A percentile compares a stretch with the other conserved stretches of the same genome.
Conservation (phyloP, 148 eudicot species). For the Cornus florida region DNA sequence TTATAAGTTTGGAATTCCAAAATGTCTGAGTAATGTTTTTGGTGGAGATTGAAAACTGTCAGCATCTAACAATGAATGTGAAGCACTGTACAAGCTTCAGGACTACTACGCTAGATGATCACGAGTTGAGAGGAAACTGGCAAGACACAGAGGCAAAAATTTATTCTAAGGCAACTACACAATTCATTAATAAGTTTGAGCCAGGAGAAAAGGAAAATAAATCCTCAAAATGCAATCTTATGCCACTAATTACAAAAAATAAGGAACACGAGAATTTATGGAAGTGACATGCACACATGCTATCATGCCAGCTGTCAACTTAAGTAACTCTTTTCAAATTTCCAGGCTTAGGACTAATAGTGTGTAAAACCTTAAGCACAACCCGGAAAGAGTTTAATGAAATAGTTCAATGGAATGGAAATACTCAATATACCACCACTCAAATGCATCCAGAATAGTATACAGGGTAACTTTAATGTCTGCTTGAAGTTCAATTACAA, state of each 20-base stretch:
- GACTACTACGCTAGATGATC: neutral
- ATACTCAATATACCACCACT: neutral
- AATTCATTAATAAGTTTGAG: too few relatives aligned
- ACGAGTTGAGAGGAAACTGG: neutral
- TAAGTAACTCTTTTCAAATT: conserved; percentile 2
- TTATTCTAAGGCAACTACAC: too few relatives aligned
- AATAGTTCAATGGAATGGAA: neutral
- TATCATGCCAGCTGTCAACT: neutral
- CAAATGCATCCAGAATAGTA: neutral
- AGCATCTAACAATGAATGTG: neutral
- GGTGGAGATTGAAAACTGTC: neutral
- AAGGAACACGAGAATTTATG: neutral
- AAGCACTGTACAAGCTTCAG: neutral
- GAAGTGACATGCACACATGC: neutral
- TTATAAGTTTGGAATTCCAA: too few relatives aligned
- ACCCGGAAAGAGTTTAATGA: neutral
- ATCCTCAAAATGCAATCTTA: too few relatives aligned
- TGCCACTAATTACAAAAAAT: neutral
- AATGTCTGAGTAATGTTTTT: neutral
- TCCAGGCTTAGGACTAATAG: neutral
- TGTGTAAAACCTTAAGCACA: neutral
- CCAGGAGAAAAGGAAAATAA: too few relatives aligned
- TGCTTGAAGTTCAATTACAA: too few relatives aligned
- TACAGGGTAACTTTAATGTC: neutral
- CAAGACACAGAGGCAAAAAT: too few relatives aligned